Evolutionary conservation across 768 basidiomycete genomes (phyloP).

Genomic region (Trametopsis cervina): DNA sequence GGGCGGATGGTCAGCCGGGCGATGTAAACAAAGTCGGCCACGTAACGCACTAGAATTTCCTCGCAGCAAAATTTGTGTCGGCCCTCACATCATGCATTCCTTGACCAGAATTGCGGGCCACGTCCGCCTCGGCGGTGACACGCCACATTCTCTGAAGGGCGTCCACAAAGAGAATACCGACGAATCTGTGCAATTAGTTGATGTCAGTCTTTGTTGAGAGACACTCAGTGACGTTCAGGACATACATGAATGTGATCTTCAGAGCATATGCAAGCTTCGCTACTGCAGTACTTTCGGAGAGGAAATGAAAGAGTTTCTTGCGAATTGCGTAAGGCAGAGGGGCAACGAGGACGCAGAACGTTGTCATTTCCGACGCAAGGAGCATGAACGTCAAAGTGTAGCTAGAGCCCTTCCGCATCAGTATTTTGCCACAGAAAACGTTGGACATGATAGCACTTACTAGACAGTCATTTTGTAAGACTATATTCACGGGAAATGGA

Average conservation of each 20-base stretch:
- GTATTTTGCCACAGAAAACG: conserved; percentile 3
- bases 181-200: conserved; percentile 43
- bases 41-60: conserved; percentile 77
- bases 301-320: conserved; percentile 65
- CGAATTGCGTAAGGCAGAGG: conserved; percentile 77
- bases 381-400: conserved; percentile 79
- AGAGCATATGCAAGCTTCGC: conserved; percentile 87
- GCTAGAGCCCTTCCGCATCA: conserved; percentile 29
- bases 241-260: conserved; percentile 91
- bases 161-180: conserved; percentile 83
- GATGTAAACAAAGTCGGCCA: background rate
- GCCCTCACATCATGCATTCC: conserved; percentile 56
- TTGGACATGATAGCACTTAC: conserved; percentile 20
- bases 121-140: conserved; percentile 62
- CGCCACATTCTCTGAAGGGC: conserved; percentile 92
- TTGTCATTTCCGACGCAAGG: conserved; percentile 77
- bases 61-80: conserved; percentile 85
- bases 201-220: background rate
- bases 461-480: conserved; percentile 41
- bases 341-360: conserved; percentile 78
- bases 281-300: conserved; percentile 59
- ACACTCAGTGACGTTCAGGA: conserved; percentile 5
- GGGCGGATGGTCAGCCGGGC: background rate
- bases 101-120: conserved; percentile 49
- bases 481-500: background rate